These are phyloP conservation scores for Aegilops tauschii DNA, from an alignment of 176 grass and related monocot species.

Conservation along the genomic window DNA sequence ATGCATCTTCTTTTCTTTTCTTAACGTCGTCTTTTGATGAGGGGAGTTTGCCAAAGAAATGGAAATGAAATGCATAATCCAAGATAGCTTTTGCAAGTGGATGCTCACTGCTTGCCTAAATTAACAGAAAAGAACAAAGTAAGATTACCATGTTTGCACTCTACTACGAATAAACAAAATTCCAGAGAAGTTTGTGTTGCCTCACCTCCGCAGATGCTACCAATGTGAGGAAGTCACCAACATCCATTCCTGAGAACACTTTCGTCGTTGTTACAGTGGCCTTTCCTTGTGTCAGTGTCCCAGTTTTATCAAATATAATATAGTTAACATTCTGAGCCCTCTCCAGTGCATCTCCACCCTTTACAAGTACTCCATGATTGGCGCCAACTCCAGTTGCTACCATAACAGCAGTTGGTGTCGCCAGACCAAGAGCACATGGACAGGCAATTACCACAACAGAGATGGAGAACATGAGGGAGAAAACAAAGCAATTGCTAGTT, in stretches of 20 bases:
- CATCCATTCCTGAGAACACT: constrained; percentile 62
- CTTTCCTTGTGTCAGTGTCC: constrained; percentile 86
- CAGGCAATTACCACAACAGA: constrained; percentile 91
- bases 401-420: constrained; percentile 93
- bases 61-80: constrained; percentile 88
- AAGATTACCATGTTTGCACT: constrained; percentile 3
- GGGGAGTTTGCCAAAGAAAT: constrained; percentile 78
- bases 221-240: constrained; percentile 70
- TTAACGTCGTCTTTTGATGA: constrained; percentile 35
- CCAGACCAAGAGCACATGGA: constrained; percentile 86
- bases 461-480: constrained; percentile 85
- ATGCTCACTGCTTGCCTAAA: constrained; percentile 95
- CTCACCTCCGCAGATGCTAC: constrained; percentile 82
- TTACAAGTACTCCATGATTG: constrained; percentile 76
- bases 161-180: not conserved
- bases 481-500: constrained; percentile 64
- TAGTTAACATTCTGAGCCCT: constrained; percentile 66
- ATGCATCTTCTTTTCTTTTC: constrained; percentile 67
- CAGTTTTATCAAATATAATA: constrained; percentile 84
- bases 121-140: constrained; percentile 38
- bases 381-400: constrained; percentile 87
- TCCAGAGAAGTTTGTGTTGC: not conserved
- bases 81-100: constrained; percentile 89
- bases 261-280: constrained; percentile 65
- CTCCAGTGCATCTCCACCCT: constrained; percentile 85